Percentiles rank a stretch among this genome's conserved stretches.
phyloP scores from a whole-genome alignment of 2,329 filamentous ascomycete species.

The Metarhizium sp. region DNA sequence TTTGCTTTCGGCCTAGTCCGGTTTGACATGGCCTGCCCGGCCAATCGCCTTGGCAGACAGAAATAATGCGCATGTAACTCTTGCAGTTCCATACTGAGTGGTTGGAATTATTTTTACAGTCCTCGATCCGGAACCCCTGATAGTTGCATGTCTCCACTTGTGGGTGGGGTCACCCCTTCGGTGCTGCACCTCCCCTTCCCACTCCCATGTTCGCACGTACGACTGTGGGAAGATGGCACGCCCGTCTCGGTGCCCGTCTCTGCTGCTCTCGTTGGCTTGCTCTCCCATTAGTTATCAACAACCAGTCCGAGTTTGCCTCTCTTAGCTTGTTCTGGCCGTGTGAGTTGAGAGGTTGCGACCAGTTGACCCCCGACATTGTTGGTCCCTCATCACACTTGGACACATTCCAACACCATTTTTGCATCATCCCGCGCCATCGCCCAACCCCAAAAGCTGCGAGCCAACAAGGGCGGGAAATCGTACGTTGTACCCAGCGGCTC shows the following conservation, averaged over 20 bases:
- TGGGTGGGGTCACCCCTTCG: neutral
- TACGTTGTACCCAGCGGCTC: neutral
- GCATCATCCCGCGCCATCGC: slow-evolving; percentile 2
- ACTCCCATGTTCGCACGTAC: slow-evolving; percentile 6
- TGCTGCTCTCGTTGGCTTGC: slow-evolving; percentile 8
- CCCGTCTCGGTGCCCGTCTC: slow-evolving; percentile 8
- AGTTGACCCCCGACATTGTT: neutral
- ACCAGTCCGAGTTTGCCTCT: neutral
- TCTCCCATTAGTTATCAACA: neutral
- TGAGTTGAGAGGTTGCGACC: neutral
- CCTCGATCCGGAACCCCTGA: neutral
- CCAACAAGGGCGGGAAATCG: neutral
- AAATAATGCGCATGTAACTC: neutral
- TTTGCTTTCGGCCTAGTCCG: slow-evolving; percentile 2
- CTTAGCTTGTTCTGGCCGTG: neutral
- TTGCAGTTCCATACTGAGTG: neutral
- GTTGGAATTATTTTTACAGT: neutral
- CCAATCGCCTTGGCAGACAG: neutral
- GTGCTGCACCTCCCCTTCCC: slow-evolving; percentile 1
- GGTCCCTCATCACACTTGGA: neutral
- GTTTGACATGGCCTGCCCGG: slow-evolving; percentile 3
- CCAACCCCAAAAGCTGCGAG: neutral
- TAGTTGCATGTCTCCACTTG: slow-evolving; percentile 2
- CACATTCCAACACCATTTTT: neutral
- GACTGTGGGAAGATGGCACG: slow-evolving; percentile 9